These are phyloP conservation scores for Juncus inflexus DNA, from an alignment of 176 grass and related monocot species.

Conservation along the genomic window DNA sequence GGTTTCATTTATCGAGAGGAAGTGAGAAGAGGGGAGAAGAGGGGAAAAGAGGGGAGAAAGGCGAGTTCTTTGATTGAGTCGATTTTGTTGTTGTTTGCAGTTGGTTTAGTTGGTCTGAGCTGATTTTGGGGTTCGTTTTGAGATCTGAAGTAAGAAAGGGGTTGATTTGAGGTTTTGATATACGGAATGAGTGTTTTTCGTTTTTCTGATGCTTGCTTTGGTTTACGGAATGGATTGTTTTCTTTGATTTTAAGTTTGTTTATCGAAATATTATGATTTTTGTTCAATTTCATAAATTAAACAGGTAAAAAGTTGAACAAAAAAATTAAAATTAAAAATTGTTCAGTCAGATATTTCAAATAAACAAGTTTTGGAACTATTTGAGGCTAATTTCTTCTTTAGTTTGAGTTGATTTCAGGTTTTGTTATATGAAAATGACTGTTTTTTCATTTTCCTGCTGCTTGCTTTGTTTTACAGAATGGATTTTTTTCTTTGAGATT, in stretches of 20 bases:
- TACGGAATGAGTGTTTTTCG: background rate
- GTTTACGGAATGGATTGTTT: too few species aligned
- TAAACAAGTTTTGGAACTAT: background rate
- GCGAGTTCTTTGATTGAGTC: conserved; percentile 1
- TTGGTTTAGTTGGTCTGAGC: background rate
- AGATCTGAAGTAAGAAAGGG: background rate
- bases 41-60: background rate
- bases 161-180: background rate
- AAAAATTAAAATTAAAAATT: too few species aligned
- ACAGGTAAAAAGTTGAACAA: too few species aligned
- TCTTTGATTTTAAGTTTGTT: background rate
- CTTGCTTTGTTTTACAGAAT: background rate
- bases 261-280: too few species aligned
- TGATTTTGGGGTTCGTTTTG: background rate
- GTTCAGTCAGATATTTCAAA: background rate
- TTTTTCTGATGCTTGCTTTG: background rate
- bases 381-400: background rate
- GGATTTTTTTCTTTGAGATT: background rate
- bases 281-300: too few species aligned
- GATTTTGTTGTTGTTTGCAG: background rate
- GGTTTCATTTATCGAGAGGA: background rate
- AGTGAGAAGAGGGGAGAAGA: background rate
- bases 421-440: background rate
- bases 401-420: background rate
- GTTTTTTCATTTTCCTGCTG: background rate